These are phyloP conservation scores for Diacronema lutheri DNA, from an alignment of 78 protist species.

Conservation along the genomic window DNA sequence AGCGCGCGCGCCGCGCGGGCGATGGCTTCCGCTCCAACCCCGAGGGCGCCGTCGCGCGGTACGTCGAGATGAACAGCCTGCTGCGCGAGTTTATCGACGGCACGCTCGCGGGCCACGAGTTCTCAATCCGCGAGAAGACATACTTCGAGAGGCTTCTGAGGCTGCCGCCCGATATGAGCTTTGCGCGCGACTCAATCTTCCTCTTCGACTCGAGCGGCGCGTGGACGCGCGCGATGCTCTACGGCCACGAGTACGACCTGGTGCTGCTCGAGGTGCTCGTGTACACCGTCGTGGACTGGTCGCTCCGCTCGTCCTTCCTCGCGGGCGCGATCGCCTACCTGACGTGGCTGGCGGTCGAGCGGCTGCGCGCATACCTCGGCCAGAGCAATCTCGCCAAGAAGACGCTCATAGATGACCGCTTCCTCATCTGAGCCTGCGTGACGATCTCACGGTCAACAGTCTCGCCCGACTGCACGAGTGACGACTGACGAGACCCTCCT, in stretches of 20 bases:
- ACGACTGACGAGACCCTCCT: too few relatives aligned
- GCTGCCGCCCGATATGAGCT: neutral
- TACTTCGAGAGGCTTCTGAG: neutral
- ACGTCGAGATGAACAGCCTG: neutral
- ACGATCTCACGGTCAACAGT: too few relatives aligned
- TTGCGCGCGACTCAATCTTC: neutral
- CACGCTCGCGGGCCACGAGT: neutral
- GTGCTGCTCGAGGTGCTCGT: neutral
- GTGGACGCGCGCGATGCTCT: neutral
- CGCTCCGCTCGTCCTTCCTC: neutral
- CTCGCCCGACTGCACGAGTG: too few relatives aligned
- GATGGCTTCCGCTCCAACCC: too few relatives aligned
- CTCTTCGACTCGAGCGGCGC: neutral
- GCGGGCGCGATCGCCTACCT: conserved; percentile 14
- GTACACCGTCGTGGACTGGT: neutral
- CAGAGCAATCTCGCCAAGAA: conserved; percentile 6
- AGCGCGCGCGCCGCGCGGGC: too few relatives aligned
- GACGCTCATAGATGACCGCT: conserved; percentile 36
- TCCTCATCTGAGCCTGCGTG: too few relatives aligned
- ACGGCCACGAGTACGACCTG: neutral
- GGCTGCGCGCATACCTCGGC: neutral
- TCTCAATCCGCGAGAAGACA: neutral
- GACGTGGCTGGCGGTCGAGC: neutral
- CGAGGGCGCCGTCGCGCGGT: too few relatives aligned
- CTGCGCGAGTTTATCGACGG: neutral